A percentile compares a stretch with the other conserved stretches of the same genome.
Evolutionary conservation across 768 basidiomycete species (phyloP).

Genomic region (Lepiota venenata): DNA sequence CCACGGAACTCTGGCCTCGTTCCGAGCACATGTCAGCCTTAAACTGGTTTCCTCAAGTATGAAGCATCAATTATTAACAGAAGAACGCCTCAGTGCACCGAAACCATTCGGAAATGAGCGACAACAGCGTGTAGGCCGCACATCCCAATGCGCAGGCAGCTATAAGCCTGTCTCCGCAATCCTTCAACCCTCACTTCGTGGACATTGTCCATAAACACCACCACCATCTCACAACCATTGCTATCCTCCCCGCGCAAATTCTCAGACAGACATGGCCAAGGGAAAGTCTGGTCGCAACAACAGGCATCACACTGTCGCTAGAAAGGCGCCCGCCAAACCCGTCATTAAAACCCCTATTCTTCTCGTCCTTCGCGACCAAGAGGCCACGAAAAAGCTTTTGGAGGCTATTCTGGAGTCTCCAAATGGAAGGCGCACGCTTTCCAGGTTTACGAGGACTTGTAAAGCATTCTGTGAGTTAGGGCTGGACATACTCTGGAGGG

Average conservation of each 20-base stretch:
- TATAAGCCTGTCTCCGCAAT: slow-evolving; percentile 1
- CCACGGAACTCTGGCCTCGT: slow-evolving; percentile 22
- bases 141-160: slow-evolving; percentile 8
- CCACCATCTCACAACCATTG: neutral
- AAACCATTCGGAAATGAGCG: slow-evolving; percentile 9
- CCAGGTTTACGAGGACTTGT: slow-evolving; percentile 73
- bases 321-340: slow-evolving; percentile 27
- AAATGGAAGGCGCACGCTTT: slow-evolving; percentile 63
- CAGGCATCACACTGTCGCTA: slow-evolving; percentile 1
- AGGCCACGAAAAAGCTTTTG: slow-evolving; percentile 48
- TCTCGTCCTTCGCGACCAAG: slow-evolving; percentile 61
- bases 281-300: slow-evolving; percentile 9
- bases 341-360: slow-evolving; percentile 48
- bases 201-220: slow-evolving; percentile 6
- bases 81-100: slow-evolving; percentile 3
- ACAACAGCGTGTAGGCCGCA: slow-evolving; percentile 11
- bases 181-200: slow-evolving; percentile 4
- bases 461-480: slow-evolving; percentile 69
- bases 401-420: slow-evolving; percentile 51
- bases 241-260: neutral
- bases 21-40: slow-evolving; percentile 11
- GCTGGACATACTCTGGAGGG: slow-evolving; percentile 72
- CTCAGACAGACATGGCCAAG: slow-evolving; percentile 6
- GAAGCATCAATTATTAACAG: slow-evolving; percentile 9
- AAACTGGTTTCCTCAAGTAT: slow-evolving; percentile 2